Base-by-base conservation (phyloP, 441 rosid species). In the Brassica hybrid region DNA sequence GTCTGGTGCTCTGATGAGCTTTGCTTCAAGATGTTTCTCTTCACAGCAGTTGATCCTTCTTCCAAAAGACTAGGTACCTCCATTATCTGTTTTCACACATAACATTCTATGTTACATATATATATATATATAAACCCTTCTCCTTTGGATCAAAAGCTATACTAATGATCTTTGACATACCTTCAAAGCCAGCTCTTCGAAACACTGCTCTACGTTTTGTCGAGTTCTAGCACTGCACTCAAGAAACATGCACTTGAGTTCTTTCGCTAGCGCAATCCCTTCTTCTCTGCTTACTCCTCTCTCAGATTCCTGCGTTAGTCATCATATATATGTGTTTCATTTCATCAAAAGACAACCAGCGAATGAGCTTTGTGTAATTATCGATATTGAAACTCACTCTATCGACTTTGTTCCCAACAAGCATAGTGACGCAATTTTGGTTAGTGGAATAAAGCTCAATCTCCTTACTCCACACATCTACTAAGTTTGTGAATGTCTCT, bases 51-150 rank as follows among this genome's bases (percentile, higher is more conserved):
- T 10, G 97, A 89, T 48, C 97, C 97, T 92, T 93, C 96, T 84
- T 90, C 88, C 86, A 90, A 63, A 77, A 96, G 96, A 80, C 92
- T 91, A 17, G 99, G 99, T 79, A 85, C 78, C 75, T 93, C 96
- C 97, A 93, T 89, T 83, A 96, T 93, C 98, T 93, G 81, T 71
- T 59, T 34, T 65, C 60, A 57, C 85, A 27, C 58, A 68, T 25
- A 27, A 23, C 13, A 67, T 86, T 68, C 86, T 79, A 82, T 92
- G 77, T 68, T 67, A 67, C 17, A 9, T 14, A 27, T 13, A 23
- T 11, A 41, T 41, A 1, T 16, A 48, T 16, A 18, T 18, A 18
- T 18, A 18, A 18, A 18, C n/a, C 13, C 6, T 5, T 11, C 14
- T 56, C 38, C 63, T 60, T 34, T 45, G 1, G 18, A 36, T 50